Evolutionary conservation across 176 grass and related monocot genomes (phyloP).

Genomic region (Lolium rigidum): DNA sequence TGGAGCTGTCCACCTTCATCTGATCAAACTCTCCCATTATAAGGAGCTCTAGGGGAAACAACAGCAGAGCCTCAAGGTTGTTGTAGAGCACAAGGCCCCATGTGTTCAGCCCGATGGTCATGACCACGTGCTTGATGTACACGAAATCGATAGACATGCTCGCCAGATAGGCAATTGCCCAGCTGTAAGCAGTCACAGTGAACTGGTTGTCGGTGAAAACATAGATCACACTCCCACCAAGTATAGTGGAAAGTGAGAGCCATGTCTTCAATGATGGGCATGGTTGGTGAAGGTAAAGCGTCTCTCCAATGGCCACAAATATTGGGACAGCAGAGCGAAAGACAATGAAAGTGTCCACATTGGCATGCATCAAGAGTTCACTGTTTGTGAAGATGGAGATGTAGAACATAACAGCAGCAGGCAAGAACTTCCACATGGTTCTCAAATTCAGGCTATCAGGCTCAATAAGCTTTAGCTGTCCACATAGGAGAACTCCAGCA

Average conservation of each 20-base stretch:
- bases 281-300: conserved; percentile 77
- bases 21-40: conserved; percentile 85
- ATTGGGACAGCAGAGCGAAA: conserved; percentile 85
- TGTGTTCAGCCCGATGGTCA: conserved; percentile 89
- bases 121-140: conserved; percentile 89
- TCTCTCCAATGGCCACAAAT: conserved; percentile 82
- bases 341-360: conserved; percentile 91
- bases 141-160: conserved; percentile 92
- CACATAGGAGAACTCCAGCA: conserved; percentile 77
- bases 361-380: conserved; percentile 79
- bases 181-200: conserved; percentile 74
- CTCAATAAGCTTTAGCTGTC: conserved; percentile 69
- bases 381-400: conserved; percentile 91
- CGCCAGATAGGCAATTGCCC: conserved; percentile 71
- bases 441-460: conserved; percentile 62
- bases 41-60: conserved; percentile 84
- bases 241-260: conserved; percentile 80
- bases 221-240: conserved; percentile 85
- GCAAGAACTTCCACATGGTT: conserved; percentile 91
- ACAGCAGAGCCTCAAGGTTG: conserved; percentile 78
- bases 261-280: conserved; percentile 79
- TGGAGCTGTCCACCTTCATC: conserved; percentile 70
- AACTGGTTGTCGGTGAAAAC: conserved; percentile 91
- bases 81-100: conserved; percentile 96
- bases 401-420: conserved; percentile 90